Evolutionary conservation across 441 rosid species (phyloP).

Genomic region (Syzygium syzygioides): DNA sequence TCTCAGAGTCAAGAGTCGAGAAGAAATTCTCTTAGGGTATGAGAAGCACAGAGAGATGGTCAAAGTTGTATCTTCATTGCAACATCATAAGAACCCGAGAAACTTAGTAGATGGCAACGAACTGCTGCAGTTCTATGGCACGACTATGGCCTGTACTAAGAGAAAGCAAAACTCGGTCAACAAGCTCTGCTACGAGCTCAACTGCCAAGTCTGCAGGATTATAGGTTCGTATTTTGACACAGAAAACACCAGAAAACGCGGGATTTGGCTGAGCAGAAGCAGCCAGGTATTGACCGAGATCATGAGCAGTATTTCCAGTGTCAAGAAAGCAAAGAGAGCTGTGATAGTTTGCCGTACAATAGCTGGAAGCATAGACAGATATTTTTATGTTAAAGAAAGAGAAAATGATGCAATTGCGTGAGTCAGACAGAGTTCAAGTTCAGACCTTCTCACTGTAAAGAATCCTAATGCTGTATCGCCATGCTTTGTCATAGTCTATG

Average conservation of each 20-base stretch:
- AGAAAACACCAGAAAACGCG: constrained; percentile 14
- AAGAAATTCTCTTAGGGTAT: constrained; percentile 27
- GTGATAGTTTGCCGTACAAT: constrained; percentile 33
- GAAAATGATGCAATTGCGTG: background rate
- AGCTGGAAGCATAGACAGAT: constrained; percentile 22
- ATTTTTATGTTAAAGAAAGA: constrained; percentile 6
- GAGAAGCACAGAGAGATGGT: constrained; percentile 39
- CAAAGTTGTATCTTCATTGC: background rate
- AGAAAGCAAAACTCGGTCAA: constrained; percentile 13
- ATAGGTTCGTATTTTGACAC: constrained; percentile 30
- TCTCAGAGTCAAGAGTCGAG: constrained; percentile 33
- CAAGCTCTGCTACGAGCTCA: constrained; percentile 26
- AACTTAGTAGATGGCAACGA: constrained; percentile 49
- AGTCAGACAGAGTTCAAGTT: background rate
- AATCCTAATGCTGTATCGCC: constrained; percentile 38
- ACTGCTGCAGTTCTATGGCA: constrained; percentile 40
- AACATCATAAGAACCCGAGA: constrained; percentile 13
- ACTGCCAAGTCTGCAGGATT: constrained; percentile 26
- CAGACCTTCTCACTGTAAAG: constrained; percentile 20
- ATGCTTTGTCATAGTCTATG: constrained; percentile 39
- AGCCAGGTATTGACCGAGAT: constrained; percentile 30
- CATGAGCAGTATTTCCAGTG: constrained; percentile 1
- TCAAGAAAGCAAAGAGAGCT: constrained; percentile 26
- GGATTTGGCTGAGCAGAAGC: constrained; percentile 26
- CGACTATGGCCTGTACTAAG: constrained; percentile 32